phyloP scores from a whole-genome alignment of 495 filamentous ascomycete genomes.

The Aspergillus heteromorphus region DNA sequence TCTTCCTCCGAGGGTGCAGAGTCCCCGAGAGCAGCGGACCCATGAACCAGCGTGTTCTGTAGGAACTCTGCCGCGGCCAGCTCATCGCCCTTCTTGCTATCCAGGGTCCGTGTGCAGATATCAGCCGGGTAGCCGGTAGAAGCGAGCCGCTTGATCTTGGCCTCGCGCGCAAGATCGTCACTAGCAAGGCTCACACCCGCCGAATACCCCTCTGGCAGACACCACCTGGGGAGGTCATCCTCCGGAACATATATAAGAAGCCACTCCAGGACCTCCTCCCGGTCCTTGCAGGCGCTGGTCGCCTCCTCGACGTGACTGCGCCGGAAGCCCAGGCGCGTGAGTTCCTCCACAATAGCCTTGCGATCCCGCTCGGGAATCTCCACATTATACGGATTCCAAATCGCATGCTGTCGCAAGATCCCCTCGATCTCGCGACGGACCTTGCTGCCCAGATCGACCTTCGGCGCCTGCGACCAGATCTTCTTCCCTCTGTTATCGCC shows the following conservation, averaged over 20 bases:
- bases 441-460: constrained; percentile 83
- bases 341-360: constrained; percentile 62
- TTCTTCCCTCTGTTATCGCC: constrained; percentile 40
- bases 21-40: constrained; percentile 15
- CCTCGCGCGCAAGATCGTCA: constrained; percentile 72
- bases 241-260: constrained; percentile 93
- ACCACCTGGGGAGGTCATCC: constrained; percentile 87
- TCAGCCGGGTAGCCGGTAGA: constrained; percentile 79
- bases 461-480: constrained; percentile 80
- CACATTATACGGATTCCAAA: constrained; percentile 80
- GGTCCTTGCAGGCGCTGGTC: constrained; percentile 76
- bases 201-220: constrained; percentile 81
- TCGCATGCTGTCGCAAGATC: constrained; percentile 64
- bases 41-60: constrained; percentile 59
- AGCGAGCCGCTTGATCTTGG: constrained; percentile 72
- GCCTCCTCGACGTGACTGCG: constrained; percentile 87
- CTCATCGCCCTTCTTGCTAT: constrained; percentile 65
- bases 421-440: constrained; percentile 72
- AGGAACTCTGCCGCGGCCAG: constrained; percentile 70
- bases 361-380: constrained; percentile 54
- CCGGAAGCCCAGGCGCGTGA: constrained; percentile 73
- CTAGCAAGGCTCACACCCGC: constrained; percentile 81
- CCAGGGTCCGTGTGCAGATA: constrained; percentile 69
- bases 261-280: constrained; percentile 91
- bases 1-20: constrained; percentile 22